These are phyloP conservation scores for Podochytrium sp. DNA, from an alignment of 192 early-diverging fungal species.

Conservation along the genomic window DNA sequence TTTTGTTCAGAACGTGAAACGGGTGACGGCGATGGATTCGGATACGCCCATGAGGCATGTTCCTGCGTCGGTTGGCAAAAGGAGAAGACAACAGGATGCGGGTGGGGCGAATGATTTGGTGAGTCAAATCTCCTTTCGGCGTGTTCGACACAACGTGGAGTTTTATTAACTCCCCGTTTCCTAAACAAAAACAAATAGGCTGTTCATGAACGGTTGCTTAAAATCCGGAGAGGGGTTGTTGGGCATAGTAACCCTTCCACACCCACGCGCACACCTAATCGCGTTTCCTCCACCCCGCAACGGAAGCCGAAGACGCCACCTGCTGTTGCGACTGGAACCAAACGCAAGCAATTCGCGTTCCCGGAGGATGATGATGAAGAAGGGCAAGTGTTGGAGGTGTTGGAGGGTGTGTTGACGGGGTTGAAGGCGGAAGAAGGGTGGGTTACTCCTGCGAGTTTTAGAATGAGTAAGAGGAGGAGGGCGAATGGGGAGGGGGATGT, in stretches of 20 bases:
- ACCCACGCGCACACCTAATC: not conserved
- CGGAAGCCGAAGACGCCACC: not conserved
- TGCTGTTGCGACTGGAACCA: not conserved
- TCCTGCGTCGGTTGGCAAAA: too few species aligned
- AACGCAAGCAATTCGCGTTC: constrained; percentile 2
- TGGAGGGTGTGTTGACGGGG: not conserved
- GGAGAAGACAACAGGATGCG: too few species aligned
- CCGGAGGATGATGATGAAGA: not conserved
- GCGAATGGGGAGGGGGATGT: constrained; percentile 3
- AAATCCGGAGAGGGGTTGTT: not conserved
- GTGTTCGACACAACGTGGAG: too few species aligned
- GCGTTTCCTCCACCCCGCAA: not conserved
- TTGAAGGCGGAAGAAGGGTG: constrained; percentile 19
- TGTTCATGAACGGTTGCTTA: not conserved
- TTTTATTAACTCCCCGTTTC: too few species aligned
- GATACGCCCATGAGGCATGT: too few species aligned
- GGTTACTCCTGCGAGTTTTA: constrained; percentile 7
- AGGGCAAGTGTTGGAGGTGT: not conserved
- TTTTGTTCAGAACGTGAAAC: too few species aligned
- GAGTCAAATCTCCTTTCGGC: too few species aligned
- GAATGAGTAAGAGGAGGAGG: not conserved
- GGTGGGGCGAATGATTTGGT: too few species aligned
- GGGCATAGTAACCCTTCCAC: not conserved
- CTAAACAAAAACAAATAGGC: too few species aligned
- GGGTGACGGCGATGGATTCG: too few species aligned